A percentile compares a stretch with the other conserved stretches of the same genome.
phyloP scores from a whole-genome alignment of 805 yeast species.

The Candida easanensis region DNA sequence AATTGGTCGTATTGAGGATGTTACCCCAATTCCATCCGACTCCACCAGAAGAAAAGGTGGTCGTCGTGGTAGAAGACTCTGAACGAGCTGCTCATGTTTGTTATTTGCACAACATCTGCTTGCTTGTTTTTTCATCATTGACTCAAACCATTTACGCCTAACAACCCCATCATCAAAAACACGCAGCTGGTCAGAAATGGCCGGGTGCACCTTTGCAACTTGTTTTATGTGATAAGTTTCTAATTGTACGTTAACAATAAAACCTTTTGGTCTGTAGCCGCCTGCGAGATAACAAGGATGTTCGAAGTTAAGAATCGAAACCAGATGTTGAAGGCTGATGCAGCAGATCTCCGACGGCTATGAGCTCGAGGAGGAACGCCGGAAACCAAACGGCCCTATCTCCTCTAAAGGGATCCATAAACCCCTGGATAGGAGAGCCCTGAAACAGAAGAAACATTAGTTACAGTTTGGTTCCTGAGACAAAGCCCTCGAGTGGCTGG shows the following conservation, averaged over 20 bases:
- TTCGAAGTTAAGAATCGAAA: too few species aligned
- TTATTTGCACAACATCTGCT: slow-evolving; percentile 2
- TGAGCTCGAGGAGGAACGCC: too few species aligned
- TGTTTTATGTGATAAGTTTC: slow-evolving; percentile 27
- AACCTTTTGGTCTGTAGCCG: too few species aligned
- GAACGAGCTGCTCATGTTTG: slow-evolving; percentile 25
- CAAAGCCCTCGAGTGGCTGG: too few species aligned
- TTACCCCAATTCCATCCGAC: slow-evolving; percentile 99
- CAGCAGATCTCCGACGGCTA: too few species aligned
- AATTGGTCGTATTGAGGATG: slow-evolving; percentile 99
- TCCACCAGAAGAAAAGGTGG: slow-evolving; percentile 99
- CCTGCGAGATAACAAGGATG: too few species aligned
- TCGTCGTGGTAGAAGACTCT: slow-evolving; percentile 99
- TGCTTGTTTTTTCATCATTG: slow-evolving; percentile 8
- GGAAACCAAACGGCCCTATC: too few species aligned
- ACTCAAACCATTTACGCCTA: slow-evolving; percentile 1
- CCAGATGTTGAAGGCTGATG: too few species aligned
- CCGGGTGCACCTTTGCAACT: slow-evolving; percentile 18
- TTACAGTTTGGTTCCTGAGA: too few species aligned
- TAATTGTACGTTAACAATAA: slow-evolving; percentile 30
- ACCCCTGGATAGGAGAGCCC: too few species aligned
- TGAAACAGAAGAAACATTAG: too few species aligned
- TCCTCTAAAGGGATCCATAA: too few species aligned
- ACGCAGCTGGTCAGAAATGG: slow-evolving; percentile 6
- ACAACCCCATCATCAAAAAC: slow-evolving; percentile 5